Evolutionary conservation across 306 rosid genomes (phyloP).

Genomic region (Canavalia gladiata): DNA sequence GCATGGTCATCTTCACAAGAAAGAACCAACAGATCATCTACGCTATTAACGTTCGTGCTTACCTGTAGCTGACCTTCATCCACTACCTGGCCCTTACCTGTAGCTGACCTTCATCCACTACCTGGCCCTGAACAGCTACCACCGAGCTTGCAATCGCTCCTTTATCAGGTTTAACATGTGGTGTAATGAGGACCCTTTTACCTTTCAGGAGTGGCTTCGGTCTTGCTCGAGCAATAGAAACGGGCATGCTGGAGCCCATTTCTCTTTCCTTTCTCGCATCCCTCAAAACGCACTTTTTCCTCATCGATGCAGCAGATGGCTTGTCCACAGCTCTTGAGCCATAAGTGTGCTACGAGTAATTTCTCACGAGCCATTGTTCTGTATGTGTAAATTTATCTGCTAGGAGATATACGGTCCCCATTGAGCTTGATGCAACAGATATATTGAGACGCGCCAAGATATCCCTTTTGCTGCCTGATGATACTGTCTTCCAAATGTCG

Average conservation of each 20-base stretch:
- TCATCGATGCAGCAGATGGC: conserved; percentile 86
- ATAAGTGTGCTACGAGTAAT: conserved; percentile 81
- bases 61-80: conserved; percentile 51
- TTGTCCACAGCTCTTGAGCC: conserved; percentile 93
- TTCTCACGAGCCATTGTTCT: conserved; percentile 84
- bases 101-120: conserved; percentile 46
- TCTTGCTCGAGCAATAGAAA: conserved; percentile 77
- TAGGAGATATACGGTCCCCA: conserved; percentile 89
- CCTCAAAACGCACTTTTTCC: conserved; percentile 73
- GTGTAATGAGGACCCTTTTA: conserved; percentile 56
- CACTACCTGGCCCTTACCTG: conserved; percentile 58
- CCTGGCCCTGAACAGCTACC: conserved; percentile 64
- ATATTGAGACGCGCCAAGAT: conserved; percentile 74
- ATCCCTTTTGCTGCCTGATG: conserved; percentile 89
- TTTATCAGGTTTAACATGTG: conserved; percentile 61
- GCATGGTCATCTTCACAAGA: conserved; percentile 64
- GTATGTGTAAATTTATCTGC: conserved; percentile 91
- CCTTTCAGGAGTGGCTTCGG: conserved; percentile 73
- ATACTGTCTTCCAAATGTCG: conserved; percentile 77
- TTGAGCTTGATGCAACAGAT: conserved; percentile 63
- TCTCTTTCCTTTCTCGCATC: conserved; percentile 90
- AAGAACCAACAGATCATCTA: conserved; percentile 59
- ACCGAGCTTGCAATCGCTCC: conserved; percentile 53
- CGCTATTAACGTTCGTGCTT: conserved; percentile 40
- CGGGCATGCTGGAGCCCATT: conserved; percentile 87